These are phyloP conservation scores for Pestalotiopsis sp. DNA, from an alignment of 2,329 filamentous ascomycete genomes.

Conservation along the genomic window DNA sequence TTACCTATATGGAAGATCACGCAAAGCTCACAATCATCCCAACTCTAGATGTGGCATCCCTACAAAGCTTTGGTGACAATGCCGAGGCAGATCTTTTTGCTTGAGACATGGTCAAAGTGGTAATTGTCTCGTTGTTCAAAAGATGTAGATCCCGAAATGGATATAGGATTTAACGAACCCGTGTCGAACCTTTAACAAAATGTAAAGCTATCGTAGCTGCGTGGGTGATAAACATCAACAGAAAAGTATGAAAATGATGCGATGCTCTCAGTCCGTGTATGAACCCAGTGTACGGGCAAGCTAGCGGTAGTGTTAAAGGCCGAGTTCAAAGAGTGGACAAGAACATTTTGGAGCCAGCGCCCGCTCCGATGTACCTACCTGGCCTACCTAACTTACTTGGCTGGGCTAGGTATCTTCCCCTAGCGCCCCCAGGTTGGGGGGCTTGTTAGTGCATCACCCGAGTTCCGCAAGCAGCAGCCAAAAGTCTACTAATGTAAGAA, in stretches of 20 bases:
- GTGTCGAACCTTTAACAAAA: neutral
- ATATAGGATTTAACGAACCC: neutral
- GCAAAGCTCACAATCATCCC: neutral
- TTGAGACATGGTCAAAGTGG: neutral
- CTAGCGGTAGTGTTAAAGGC: too few species aligned
- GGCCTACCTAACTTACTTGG: neutral
- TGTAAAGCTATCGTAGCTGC: neutral
- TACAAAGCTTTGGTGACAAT: neutral
- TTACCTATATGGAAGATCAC: neutral
- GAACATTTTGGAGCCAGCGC: too few species aligned
- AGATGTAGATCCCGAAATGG: neutral
- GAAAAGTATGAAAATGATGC: neutral
- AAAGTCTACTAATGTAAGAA: slow-evolving; percentile 1
- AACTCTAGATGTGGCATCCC: neutral
- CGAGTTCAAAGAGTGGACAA: neutral
- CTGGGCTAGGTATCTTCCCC: neutral
- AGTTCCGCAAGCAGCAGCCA: slow-evolving; percentile 2
- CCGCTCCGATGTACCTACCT: neutral
- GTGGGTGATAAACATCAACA: neutral
- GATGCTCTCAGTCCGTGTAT: neutral
- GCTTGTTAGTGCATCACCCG: neutral
- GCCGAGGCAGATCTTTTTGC: neutral
- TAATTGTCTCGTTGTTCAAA: neutral
- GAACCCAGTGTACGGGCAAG: neutral
- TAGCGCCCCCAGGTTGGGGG: neutral